phyloP scores from a whole-genome alignment of 2,329 filamentous ascomycete genomes.

The Colletotrichum spinosum region DNA sequence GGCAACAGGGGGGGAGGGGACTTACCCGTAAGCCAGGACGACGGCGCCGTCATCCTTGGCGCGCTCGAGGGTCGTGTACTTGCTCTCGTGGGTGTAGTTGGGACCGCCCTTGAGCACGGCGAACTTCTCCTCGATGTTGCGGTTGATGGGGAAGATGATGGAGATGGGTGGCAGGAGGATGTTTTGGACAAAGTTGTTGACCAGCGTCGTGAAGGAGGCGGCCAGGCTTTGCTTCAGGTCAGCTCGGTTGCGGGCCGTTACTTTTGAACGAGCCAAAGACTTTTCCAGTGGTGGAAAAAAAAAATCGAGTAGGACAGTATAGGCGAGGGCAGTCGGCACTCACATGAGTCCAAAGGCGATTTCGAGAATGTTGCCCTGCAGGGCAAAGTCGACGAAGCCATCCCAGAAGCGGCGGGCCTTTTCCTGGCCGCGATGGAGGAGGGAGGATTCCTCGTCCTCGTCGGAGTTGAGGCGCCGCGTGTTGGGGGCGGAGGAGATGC shows the following conservation, averaged over 20 bases:
- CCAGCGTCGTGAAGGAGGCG: constrained; percentile 76
- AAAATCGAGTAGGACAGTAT: background rate
- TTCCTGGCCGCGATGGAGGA: constrained; percentile 60
- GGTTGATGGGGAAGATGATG: constrained; percentile 74
- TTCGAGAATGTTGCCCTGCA: constrained; percentile 80
- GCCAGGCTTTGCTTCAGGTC: constrained; percentile 65
- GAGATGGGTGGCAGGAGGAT: constrained; percentile 77
- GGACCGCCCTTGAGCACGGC: constrained; percentile 71
- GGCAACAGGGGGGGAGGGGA: constrained; percentile 17
- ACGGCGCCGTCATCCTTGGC: constrained; percentile 79
- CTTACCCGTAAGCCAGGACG: constrained; percentile 77
- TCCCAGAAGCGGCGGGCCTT: constrained; percentile 65
- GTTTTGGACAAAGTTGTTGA: constrained; percentile 78
- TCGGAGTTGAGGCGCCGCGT: constrained; percentile 45
- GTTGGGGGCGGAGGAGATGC: constrained; percentile 24
- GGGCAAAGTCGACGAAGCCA: constrained; percentile 78
- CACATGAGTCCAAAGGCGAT: constrained; percentile 82
- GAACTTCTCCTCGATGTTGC: constrained; percentile 81
- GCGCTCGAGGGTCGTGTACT: constrained; percentile 78
- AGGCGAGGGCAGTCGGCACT: constrained; percentile 40
- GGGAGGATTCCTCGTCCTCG: constrained; percentile 51
- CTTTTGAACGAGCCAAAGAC: background rate
- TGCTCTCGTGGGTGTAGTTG: constrained; percentile 60
- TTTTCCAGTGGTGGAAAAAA: constrained; percentile 4
- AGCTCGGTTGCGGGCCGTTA: constrained; percentile 10